Conservation (phyloP, 2,329 filamentous ascomycete species). For the Lojkania enalia region DNA sequence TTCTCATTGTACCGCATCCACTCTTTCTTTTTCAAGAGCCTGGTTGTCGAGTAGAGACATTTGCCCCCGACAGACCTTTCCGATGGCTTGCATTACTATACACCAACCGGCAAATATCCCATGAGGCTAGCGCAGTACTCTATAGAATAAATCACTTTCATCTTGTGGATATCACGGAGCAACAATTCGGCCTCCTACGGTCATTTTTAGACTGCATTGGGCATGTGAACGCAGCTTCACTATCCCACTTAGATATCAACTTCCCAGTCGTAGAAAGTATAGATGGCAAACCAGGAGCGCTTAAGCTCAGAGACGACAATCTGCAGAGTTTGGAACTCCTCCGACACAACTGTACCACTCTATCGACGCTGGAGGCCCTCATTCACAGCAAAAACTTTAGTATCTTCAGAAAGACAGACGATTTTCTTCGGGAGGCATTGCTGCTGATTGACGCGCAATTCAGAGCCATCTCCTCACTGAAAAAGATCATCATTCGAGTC, state of each 20-base stretch:
- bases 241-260: constrained; percentile 17
- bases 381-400: constrained; percentile 18
- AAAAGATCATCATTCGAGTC: constrained; percentile 1
- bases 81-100: constrained; percentile 11
- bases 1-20: constrained; percentile 11
- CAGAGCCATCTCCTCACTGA: neutral
- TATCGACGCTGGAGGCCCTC: constrained; percentile 17
- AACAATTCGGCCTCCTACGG: constrained; percentile 13
- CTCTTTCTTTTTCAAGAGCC: constrained; percentile 17
- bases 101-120: constrained; percentile 14
- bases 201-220: constrained; percentile 18
- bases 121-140: constrained; percentile 12
- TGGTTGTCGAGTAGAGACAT: constrained; percentile 9
- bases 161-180: constrained; percentile 17
- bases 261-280: constrained; percentile 15
- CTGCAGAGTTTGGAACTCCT: constrained; percentile 14
- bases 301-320: constrained; percentile 14
- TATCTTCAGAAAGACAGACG: constrained; percentile 14
- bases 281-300: constrained; percentile 6
- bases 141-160: constrained; percentile 18
- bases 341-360: constrained; percentile 12
- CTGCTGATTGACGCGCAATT: neutral
- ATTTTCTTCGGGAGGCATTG: constrained; percentile 14
- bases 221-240: constrained; percentile 12
- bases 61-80: constrained; percentile 12